Conservation (phyloP, 2,329 filamentous ascomycete species). For the Fusarium sublunatum region DNA sequence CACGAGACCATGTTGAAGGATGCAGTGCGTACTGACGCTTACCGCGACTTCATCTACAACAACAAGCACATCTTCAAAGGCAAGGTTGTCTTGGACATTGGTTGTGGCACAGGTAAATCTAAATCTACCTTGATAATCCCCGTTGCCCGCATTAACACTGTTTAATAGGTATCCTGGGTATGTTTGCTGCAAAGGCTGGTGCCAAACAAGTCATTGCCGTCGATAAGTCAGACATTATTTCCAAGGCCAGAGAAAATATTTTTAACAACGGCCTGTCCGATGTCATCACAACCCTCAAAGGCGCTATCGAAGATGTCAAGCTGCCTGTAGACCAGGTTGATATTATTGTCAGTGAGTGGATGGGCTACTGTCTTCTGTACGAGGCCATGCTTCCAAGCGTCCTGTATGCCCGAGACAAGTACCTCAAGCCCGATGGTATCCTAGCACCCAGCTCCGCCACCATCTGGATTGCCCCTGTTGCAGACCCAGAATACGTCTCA, state of each 20-base stretch:
- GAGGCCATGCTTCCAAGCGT: constrained; percentile 97
- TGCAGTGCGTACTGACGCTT: constrained; percentile 85
- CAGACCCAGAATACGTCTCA: constrained; percentile 79
- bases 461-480: constrained; percentile 83
- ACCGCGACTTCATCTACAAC: constrained; percentile 93
- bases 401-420: constrained; percentile 86
- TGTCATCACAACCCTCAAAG: constrained; percentile 81
- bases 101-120: constrained; percentile 75
- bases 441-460: constrained; percentile 89
- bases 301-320: constrained; percentile 87
- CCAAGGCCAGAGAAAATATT: constrained; percentile 86
- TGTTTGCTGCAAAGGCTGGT: constrained; percentile 93
- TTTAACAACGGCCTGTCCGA: constrained; percentile 81
- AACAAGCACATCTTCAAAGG: constrained; percentile 88
- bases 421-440: constrained; percentile 81
- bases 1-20: constrained; percentile 98
- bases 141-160: neutral
- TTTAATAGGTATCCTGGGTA: constrained; percentile 79
- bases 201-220: constrained; percentile 89
- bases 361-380: constrained; percentile 94
- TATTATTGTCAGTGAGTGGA: constrained; percentile 97
- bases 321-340: constrained; percentile 85
- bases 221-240: constrained; percentile 90
- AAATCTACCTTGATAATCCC: constrained; percentile 25
- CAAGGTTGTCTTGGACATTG: constrained; percentile 90